These are phyloP conservation scores for Diplogelasinospora grovesii DNA, from an alignment of 495 filamentous ascomycete species.

Conservation along the genomic window DNA sequence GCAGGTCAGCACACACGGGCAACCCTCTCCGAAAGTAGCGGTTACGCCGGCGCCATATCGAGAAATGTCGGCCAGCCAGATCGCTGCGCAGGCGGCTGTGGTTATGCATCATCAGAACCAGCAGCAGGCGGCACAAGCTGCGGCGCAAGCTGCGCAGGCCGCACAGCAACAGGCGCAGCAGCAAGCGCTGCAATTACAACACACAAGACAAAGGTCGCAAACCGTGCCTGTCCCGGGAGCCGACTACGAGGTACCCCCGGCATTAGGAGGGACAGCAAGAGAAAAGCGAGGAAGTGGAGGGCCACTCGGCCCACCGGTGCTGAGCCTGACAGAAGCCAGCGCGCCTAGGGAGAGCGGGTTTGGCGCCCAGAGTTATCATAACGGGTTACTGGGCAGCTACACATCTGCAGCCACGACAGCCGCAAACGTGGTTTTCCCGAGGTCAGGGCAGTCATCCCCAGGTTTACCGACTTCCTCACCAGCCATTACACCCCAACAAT, in stretches of 20 bases:
- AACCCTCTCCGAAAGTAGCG: constrained; percentile 26
- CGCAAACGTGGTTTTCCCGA: constrained; percentile 80
- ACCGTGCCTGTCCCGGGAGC: constrained; percentile 48
- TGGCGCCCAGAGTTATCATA: constrained; percentile 52
- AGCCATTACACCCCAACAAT: constrained; percentile 20
- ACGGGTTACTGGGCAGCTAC: constrained; percentile 61
- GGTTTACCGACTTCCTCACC: constrained; percentile 26
- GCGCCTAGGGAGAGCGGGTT: constrained; percentile 48
- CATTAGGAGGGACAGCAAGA: constrained; percentile 32
- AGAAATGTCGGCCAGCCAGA: constrained; percentile 63
- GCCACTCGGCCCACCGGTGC: constrained; percentile 50
- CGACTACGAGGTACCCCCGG: constrained; percentile 25
- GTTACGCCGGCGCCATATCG: constrained; percentile 39
- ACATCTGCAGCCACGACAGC: constrained; percentile 69
- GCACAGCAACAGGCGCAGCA: constrained; percentile 33
- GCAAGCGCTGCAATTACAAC: constrained; percentile 33
- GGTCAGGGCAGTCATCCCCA: constrained; percentile 49
- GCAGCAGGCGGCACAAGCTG: constrained; percentile 36
- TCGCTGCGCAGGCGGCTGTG: constrained; percentile 87
- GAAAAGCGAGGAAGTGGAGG: constrained; percentile 38
- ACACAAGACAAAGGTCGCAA: constrained; percentile 64
- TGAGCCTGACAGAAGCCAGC: constrained; percentile 49
- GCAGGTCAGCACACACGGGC: constrained; percentile 38
- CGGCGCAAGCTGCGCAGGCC: constrained; percentile 31
- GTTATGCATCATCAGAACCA: constrained; percentile 54